Base-by-base conservation (phyloP, 2,329 filamentous ascomycete species). In the Alternaria sp. region DNA sequence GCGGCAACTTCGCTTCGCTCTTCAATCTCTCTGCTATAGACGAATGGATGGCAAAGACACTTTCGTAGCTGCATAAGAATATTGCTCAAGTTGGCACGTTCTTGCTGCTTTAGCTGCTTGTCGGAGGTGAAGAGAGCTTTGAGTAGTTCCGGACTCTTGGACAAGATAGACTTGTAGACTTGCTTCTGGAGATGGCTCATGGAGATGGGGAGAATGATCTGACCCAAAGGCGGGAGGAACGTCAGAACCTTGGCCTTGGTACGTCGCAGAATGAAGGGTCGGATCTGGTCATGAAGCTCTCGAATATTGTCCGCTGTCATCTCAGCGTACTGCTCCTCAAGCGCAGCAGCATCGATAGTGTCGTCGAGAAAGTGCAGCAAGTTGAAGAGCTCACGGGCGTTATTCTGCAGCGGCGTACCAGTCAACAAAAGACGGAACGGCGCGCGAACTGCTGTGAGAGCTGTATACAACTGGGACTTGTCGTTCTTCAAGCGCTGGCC, bases 401-500 rank as follows among this genome's bases (percentile, higher is more conserved):
- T 98, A 80, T 99, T 99, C 73, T 99, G 96, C 12, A 99, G 82
- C 0, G 96, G 96, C 0, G 96, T 99, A 2, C 94, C 80, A 1
- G 95, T 98, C 33, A 99, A 85, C 2, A 99, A 86, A 43, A 97
- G 86, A 57, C 93, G 90, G 81, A 96, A 97, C 0, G 92, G 92
- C 28, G 94, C 89, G 55, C 88, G 90, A 79, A 97, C 88, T 4
- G 88, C 85, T 45, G 83, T 87, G 7, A 99, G 84, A 3, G 92
- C 89, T 33, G 85, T 85, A 77, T 98, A 98, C 1, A 98, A 86
- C 44, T 91, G 84, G 55, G 91, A 96, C 73, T 91, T 89, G 76
- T 98, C 95, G 74, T 96, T 98, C 80, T 99, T 99, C 61, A 99
- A 84, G 4, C 96, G 89, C 74, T 99, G 96, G 3, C 96, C 96